Conservation (phyloP, 176 grass and related monocot species). For the Lolium rigidum region DNA sequence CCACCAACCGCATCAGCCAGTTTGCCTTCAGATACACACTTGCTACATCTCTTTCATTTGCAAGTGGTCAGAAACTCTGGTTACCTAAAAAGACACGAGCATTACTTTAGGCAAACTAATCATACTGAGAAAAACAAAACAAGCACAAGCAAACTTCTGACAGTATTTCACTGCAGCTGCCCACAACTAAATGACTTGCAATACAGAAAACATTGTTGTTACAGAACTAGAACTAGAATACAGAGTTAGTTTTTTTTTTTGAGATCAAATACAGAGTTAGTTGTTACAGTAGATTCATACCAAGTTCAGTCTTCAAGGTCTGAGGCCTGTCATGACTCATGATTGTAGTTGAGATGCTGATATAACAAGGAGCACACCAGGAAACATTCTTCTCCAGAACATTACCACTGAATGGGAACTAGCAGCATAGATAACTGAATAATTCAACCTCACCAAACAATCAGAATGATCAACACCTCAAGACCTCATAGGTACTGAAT, state of each 20-base stretch:
- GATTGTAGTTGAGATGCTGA: constrained; percentile 22
- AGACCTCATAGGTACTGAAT: constrained; percentile 21
- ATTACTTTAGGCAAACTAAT: not conserved
- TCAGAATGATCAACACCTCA: constrained; percentile 15
- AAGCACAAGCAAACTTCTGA: constrained; percentile 5
- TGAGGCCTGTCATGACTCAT: constrained; percentile 1
- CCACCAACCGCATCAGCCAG: constrained; percentile 39
- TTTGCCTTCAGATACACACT: constrained; percentile 36
- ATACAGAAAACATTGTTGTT: not conserved
- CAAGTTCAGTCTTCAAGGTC: constrained; percentile 36
- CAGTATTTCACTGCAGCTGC: constrained; percentile 26
- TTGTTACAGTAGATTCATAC: constrained; percentile 35
- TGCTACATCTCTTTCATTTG: constrained; percentile 9
- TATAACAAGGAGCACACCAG: constrained; percentile 26
- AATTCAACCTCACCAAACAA: constrained; percentile 19
- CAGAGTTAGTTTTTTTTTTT: too few relatives aligned
- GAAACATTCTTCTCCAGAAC: constrained; percentile 27
- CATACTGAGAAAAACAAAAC: constrained; percentile 21
- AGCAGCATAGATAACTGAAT: constrained; percentile 37
- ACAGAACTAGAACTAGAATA: constrained; percentile 17
- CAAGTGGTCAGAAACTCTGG: constrained; percentile 20
- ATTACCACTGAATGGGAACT: constrained; percentile 12
- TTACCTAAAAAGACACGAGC: not conserved
- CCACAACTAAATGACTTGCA: constrained; percentile 30
- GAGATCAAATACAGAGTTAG: not conserved